Base-by-base conservation (phyloP, 176 grass and related monocot genomes). In the Rhynchospora pubera region DNA sequence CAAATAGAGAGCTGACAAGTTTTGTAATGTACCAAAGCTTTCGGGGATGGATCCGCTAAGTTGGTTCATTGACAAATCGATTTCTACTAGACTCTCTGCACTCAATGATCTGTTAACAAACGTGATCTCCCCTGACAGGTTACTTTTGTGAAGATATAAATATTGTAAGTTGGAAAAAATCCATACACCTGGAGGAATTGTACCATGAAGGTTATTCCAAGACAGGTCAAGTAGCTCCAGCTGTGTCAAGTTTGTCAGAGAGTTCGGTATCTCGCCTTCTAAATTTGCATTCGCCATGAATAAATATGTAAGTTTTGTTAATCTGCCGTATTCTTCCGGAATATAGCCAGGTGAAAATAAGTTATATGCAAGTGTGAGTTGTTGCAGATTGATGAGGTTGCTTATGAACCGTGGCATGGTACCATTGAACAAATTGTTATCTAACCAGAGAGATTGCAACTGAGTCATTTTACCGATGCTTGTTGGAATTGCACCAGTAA, bases 131-230 rank as follows among this genome's bases (percentile, higher is more conserved):
- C 88, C 89, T 12, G 75, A 60, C 16, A 93, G 5, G 0, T 57
- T 85, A 71, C 94, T 98, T 0, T 1, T 0, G 7, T 0, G 57
- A 0, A 91, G 6, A 79, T 1, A 7, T 45, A 98, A 50, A 4
- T 0, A 0, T 9, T 71, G 5, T 77, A 98, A 53, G 5, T 83
- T 94, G 39, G n/a, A 55, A 2, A 98, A 70, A 64, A 7, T 85
- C 95, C 95, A 98, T 11, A 98, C 24, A 15, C 48, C 73, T 6
- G 83, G 46, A 22, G 94, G 94, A 28, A 97, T 88, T 6, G 68
- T 85, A 34, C 91, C 94, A 10, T 32, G 75, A 4, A 97, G 77
- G 12, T 13, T 10, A 60, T 94, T 97, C 0, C 0, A 0, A 2
- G 77, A 7, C 21, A 97, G 80, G 30, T 85, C 81, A 15, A 97